Percentiles rank a stretch among this genome's conserved stretches.
Evolutionary conservation across 352 stramenopile species (phyloP).

Genomic region (Blastocystis sp.): DNA sequence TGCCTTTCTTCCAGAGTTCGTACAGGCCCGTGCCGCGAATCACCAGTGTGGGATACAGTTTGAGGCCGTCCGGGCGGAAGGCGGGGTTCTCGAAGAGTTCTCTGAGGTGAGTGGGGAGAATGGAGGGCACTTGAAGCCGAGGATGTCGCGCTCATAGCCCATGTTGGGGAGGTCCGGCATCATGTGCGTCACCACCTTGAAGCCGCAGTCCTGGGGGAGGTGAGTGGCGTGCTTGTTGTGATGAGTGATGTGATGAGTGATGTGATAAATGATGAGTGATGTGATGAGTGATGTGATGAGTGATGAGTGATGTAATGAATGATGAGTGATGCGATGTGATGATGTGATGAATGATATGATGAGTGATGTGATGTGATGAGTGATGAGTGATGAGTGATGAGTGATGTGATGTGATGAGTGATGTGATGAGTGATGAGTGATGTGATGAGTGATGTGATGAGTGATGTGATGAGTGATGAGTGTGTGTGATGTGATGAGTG

Average conservation of each 20-base stretch:
- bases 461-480: too few species aligned
- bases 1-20: slow-evolving; percentile 91
- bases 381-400: too few species aligned
- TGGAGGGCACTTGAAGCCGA: slow-evolving; percentile 78
- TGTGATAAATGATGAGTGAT: neutral
- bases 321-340: too few species aligned
- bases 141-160: slow-evolving; percentile 89
- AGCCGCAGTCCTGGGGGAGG: slow-evolving; percentile 87
- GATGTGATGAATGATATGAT: too few species aligned
- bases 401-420: too few species aligned
- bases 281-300: too few species aligned
- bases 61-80: slow-evolving; percentile 90
- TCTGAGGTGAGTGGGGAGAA: slow-evolving; percentile 64
- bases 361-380: too few species aligned
- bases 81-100: slow-evolving; percentile 92
- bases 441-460: too few species aligned
- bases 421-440: too few species aligned
- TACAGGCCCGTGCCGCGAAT: slow-evolving; percentile 93
- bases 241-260: neutral
- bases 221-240: slow-evolving; percentile 53
- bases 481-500: too few species aligned
- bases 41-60: slow-evolving; percentile 92
- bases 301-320: too few species aligned
- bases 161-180: slow-evolving; percentile 96
- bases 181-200: slow-evolving; percentile 95